Percentiles rank a stretch among this genome's conserved stretches.
These are phyloP conservation scores for Pythium coloratum DNA, from an alignment of 352 stramenopile species.

Conservation along the genomic window DNA sequence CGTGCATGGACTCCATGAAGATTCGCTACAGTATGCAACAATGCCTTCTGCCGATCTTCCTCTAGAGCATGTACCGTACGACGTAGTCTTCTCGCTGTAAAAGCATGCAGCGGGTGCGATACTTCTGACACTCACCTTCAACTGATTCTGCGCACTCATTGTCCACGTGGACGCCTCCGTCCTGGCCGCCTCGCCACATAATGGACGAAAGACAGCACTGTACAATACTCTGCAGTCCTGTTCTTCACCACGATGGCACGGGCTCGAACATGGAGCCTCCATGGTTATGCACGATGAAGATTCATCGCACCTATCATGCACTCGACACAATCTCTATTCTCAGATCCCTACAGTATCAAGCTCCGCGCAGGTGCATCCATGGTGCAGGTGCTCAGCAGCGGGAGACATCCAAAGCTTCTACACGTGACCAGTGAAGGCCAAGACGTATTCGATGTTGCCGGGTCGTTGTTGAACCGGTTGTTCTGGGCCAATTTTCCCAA, in stretches of 20 bases:
- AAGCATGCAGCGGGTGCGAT: background rate
- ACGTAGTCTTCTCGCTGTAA: background rate
- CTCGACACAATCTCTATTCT: too few relatives aligned
- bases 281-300: background rate
- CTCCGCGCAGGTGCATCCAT: too few relatives aligned
- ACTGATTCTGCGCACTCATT: background rate
- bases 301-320: background rate
- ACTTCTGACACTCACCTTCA: background rate
- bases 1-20: background rate
- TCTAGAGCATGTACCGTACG: too few relatives aligned
- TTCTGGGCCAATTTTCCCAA: background rate
- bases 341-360: too few relatives aligned
- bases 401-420: background rate
- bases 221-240: too few relatives aligned
- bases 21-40: too few relatives aligned
- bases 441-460: background rate
- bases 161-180: background rate
- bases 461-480: conserved; percentile 1
- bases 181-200: background rate
- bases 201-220: too few relatives aligned
- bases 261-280: background rate
- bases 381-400: too few relatives aligned
- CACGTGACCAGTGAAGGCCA: background rate
- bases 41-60: too few relatives aligned
- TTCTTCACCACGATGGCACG: too few relatives aligned